phyloP scores from a whole-genome alignment of 192 early-diverging fungal genomes.

The Coemansia sp. region DNA sequence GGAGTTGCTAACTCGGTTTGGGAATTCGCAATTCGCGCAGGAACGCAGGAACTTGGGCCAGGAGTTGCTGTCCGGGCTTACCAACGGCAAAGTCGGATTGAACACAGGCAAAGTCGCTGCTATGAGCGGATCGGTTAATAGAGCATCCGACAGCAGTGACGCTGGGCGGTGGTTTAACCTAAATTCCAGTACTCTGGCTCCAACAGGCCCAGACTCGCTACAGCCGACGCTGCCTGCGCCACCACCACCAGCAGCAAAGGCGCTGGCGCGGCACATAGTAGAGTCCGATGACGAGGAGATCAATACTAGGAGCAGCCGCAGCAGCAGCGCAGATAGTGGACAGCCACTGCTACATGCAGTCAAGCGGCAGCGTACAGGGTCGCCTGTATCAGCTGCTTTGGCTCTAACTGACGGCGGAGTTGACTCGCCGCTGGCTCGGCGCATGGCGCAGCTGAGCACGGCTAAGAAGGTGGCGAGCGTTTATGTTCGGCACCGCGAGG shows the following conservation, averaged over 20 bases:
- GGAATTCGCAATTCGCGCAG: slow-evolving; percentile 6
- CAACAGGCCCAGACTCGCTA: background rate
- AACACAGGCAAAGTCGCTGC: slow-evolving; percentile 4
- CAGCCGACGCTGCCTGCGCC: background rate
- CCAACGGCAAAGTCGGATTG: background rate
- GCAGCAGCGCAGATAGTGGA: background rate
- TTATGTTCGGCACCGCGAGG: slow-evolving; percentile 24
- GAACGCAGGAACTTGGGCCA: slow-evolving; percentile 21
- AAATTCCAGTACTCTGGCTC: slow-evolving; percentile 17
- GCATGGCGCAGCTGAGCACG: background rate
- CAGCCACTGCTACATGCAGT: background rate
- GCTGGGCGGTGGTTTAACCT: slow-evolving; percentile 19
- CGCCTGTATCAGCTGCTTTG: background rate
- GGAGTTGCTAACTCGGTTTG: slow-evolving; percentile 15
- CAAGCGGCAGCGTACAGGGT: background rate
- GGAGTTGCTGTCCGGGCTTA: background rate
- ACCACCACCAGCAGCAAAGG: background rate
- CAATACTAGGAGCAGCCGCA: background rate
- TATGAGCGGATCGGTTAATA: slow-evolving; percentile 17
- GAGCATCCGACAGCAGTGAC: background rate
- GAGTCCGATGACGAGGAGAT: background rate
- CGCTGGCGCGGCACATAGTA: background rate
- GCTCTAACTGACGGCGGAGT: too few species aligned
- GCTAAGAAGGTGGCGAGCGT: background rate
- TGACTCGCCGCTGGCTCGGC: background rate